phyloP scores from a whole-genome alignment of 768 basidiomycete species.

The Boletellus sp. region DNA sequence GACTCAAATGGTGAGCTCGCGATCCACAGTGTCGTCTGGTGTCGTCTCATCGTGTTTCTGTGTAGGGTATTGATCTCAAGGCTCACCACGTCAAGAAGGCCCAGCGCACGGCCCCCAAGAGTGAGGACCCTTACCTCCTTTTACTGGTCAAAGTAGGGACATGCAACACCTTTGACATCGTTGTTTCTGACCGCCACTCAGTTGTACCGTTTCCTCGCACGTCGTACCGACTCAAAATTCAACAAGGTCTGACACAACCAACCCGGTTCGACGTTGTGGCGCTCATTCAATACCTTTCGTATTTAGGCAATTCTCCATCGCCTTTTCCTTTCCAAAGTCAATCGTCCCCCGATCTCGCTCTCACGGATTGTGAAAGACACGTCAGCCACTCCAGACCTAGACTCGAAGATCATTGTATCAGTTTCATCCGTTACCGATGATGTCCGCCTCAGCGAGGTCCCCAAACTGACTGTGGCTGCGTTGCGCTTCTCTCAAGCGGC shows the following conservation, averaged over 20 bases:
- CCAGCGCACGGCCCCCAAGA: conserved; percentile 89
- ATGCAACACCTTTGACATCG: conserved; percentile 7
- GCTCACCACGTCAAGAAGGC: conserved; percentile 99
- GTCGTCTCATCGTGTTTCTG: conserved; percentile 11
- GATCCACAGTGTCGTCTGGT: conserved; percentile 31
- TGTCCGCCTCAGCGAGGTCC: conserved; percentile 76
- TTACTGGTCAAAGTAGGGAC: conserved; percentile 88
- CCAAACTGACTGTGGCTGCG: conserved; percentile 91
- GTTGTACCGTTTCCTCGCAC: conserved; percentile 98
- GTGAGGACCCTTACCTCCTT: conserved; percentile 98
- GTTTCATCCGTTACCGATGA: conserved; percentile 97
- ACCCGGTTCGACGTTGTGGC: background rate
- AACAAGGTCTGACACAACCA: conserved; percentile 68
- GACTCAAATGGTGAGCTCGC: conserved; percentile 79
- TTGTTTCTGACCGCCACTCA: conserved; percentile 31
- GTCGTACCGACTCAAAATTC: conserved; percentile 92
- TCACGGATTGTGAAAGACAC: conserved; percentile 90
- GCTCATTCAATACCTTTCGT: conserved; percentile 18
- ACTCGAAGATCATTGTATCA: conserved; percentile 81
- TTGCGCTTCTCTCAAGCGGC: conserved; percentile 92
- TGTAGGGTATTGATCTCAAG: conserved; percentile 91
- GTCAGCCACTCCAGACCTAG: conserved; percentile 54
- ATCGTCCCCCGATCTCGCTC: conserved; percentile 94
- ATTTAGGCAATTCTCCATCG: conserved; percentile 86
- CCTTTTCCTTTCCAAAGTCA: conserved; percentile 95